Conservation (phyloP, 192 early-diverging fungal species). For the Mortierella alpina region DNA sequence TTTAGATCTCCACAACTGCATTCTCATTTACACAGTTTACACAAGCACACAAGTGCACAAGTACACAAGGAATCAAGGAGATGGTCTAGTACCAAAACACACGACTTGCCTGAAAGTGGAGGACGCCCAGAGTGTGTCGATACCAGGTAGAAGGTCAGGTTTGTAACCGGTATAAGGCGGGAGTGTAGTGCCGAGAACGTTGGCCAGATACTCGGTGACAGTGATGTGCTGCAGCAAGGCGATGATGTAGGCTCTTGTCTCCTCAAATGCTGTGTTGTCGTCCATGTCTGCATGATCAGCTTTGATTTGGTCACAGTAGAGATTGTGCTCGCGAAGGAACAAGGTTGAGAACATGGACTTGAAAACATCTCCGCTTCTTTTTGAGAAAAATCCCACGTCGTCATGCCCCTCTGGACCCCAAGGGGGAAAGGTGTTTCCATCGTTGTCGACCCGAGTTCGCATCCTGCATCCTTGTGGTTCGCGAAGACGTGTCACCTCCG, state of each 20-base stretch:
- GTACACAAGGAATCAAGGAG: too few species aligned
- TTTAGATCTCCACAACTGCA: too few species aligned
- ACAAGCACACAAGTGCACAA: too few species aligned
- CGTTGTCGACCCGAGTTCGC: too few species aligned
- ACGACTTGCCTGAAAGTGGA: too few species aligned
- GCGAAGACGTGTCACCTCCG: too few species aligned
- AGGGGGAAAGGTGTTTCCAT: too few species aligned
- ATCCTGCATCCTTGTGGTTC: too few species aligned
- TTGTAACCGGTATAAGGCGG: neutral
- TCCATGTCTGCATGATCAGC: neutral
- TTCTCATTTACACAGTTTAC: too few species aligned
- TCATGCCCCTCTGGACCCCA: neutral
- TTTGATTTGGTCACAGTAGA: neutral
- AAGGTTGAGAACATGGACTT: neutral
- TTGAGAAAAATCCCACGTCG: neutral
- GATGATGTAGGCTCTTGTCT: conserved; percentile 2
- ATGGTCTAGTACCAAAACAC: too few species aligned
- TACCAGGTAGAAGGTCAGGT: too few species aligned
- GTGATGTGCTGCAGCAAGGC: conserved; percentile 6
- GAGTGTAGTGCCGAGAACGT: neutral
- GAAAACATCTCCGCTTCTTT: conserved; percentile 2
- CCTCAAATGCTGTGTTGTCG: neutral
- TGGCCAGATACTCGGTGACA: neutral
- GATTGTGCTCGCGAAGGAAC: conserved; percentile 4
- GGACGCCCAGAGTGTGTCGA: too few species aligned